Evolutionary conservation across 2,329 filamentous ascomycete genomes (phyloP), one percentile per base, ranked within the genome.

Genomic region (Paecilomyces sp.): DNA sequence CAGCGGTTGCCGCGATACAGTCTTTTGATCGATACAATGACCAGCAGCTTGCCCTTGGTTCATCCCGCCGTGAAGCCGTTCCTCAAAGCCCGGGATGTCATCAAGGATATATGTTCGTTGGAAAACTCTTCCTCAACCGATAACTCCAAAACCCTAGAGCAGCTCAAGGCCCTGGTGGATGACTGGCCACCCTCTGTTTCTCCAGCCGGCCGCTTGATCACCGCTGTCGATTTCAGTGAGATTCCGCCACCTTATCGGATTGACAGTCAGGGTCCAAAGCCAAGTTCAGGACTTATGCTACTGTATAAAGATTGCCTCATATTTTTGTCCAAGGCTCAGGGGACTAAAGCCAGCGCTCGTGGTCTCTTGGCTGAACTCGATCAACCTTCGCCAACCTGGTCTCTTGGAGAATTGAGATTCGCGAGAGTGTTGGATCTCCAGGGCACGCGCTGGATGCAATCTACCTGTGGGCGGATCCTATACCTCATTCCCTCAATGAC

Each of bases 31-130:
- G 94, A 99, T 77, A 92, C 95, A 69, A 97, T 99, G 70, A 85
- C 94, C 55, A 87, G 88, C 65, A 92, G 89, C 62, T 83, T 97
- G 18, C 92, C 93, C 3, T 85, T 92, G 56, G 87, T 89, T 8
- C 92, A 97, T 71, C 90, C 92, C 2, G 92, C 92, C 0, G 82
- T 96, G 57, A 88, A 89, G 65, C 82, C 84, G 2, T 88, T 99
- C 76, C 83, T 97, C 51, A 92, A 91, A 71, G 92, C 94, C 0
- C 85, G 93, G 65, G 94, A 97, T 72, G 90, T 96, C 57, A 92
- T 99, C 65, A 92, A 92, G 22, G 94, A 96, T 58, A 99, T 99
- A 52, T 99, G 94, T 75, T 95, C 93, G 15, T 88, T 97, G 77
- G 93, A 97, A 67, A 82, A 89, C 77, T 71, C 89, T 68, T 68